These are phyloP conservation scores for Candida pini DNA, from an alignment of 805 yeast species.

Conservation along the genomic window DNA sequence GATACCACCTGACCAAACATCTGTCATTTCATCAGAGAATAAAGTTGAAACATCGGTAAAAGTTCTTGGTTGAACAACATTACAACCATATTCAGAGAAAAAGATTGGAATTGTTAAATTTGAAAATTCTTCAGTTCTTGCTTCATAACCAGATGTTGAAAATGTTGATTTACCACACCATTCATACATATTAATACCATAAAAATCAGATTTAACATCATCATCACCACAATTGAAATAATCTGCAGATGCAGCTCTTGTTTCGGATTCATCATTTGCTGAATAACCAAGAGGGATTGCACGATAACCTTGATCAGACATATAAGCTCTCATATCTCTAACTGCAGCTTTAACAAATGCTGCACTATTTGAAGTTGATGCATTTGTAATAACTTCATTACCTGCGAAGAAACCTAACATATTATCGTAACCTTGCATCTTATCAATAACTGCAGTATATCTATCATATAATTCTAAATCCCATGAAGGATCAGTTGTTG, in stretches of 20 bases:
- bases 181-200: constrained; percentile 85
- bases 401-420: constrained; percentile 82
- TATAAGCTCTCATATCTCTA: constrained; percentile 70
- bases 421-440: constrained; percentile 63
- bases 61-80: constrained; percentile 59
- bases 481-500: constrained; percentile 63
- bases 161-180: constrained; percentile 74
- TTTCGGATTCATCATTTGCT: constrained; percentile 66
- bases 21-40: constrained; percentile 66
- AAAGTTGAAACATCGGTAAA: constrained; percentile 68
- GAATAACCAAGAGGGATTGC: constrained; percentile 77
- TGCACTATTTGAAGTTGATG: constrained; percentile 64
- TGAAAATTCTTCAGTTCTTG: constrained; percentile 56
- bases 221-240: constrained; percentile 71
- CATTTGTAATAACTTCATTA: constrained; percentile 73
- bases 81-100: constrained; percentile 84
- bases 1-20: constrained; percentile 87
- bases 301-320: constrained; percentile 55
- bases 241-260: constrained; percentile 64
- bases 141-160: constrained; percentile 56
- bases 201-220: constrained; percentile 67
- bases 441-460: constrained; percentile 66
- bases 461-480: constrained; percentile 54
- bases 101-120: constrained; percentile 67
- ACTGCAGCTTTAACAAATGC: constrained; percentile 80